Evolutionary conservation across 257 asterid species (phyloP).

Genomic region (Craterostigma plantagineum): DNA sequence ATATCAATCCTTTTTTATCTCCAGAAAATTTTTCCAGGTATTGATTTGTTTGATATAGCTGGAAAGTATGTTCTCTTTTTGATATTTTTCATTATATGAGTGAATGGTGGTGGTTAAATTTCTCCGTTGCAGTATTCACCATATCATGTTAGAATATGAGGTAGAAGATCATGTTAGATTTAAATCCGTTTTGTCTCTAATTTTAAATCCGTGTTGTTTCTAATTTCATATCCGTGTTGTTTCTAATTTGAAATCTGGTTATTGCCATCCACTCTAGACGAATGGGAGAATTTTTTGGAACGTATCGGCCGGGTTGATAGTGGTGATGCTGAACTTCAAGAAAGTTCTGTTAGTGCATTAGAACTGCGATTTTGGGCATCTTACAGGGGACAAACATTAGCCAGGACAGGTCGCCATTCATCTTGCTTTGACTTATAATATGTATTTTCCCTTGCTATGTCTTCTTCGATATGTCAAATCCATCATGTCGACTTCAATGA

Average conservation of each 20-base stretch:
- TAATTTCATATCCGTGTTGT: conserved; percentile 1
- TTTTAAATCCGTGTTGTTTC: too few relatives aligned
- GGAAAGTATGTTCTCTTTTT: background rate
- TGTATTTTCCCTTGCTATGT: background rate
- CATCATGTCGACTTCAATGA: background rate
- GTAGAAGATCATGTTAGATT: too few relatives aligned
- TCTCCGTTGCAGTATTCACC: conserved; percentile 1
- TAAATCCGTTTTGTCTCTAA: too few relatives aligned
- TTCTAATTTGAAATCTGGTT: conserved; percentile 1
- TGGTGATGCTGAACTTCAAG: conserved; percentile 72
- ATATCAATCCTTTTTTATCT: conserved; percentile 85
- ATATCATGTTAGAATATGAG: too few relatives aligned
- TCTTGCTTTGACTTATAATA: background rate
- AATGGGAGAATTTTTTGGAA: conserved; percentile 93
- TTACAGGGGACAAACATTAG: conserved; percentile 93
- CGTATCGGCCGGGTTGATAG: conserved; percentile 58
- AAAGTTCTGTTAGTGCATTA: conserved; percentile 48
- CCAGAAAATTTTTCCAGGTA: conserved; percentile 96
- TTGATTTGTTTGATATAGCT: background rate
- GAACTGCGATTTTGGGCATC: conserved; percentile 99
- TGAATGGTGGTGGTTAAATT: too few relatives aligned
- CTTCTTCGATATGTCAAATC: conserved; percentile 2
- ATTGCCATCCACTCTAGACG: conserved; percentile 28
- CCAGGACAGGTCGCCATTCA: conserved; percentile 63
- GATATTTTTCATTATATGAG: too few relatives aligned